Percentiles rank a stretch among this genome's conserved stretches.
These are phyloP conservation scores for Paraphysoderma sedebokerense DNA, from an alignment of 371 early-diverging fungal genomes.

Conservation along the genomic window DNA sequence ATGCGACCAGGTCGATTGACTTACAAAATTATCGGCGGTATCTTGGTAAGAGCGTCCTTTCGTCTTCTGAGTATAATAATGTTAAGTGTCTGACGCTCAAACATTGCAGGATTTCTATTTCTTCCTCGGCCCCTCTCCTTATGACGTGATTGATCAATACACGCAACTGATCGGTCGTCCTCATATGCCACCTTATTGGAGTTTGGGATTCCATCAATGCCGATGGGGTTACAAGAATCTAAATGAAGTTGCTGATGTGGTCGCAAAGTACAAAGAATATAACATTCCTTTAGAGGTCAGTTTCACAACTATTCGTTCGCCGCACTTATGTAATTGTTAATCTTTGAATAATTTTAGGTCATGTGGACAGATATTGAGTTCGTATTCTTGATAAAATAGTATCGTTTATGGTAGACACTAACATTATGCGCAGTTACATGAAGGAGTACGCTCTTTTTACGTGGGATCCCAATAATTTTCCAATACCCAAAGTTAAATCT, in stretches of 20 bases:
- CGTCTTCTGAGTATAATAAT: too few species aligned
- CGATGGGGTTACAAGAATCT: conserved; percentile 49
- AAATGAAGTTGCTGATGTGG: conserved; percentile 30
- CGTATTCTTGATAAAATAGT: too few species aligned
- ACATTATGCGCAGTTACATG: conserved; percentile 31
- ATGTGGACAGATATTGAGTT: conserved; percentile 56
- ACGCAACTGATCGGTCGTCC: conserved; percentile 49
- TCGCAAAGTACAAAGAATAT: conserved; percentile 24
- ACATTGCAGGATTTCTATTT: conserved; percentile 34
- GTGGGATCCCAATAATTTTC: conserved; percentile 23
- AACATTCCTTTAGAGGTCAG: conserved; percentile 48
- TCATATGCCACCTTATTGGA: conserved; percentile 33
- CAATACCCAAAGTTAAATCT: conserved; percentile 11
- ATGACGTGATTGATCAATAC: conserved; percentile 40
- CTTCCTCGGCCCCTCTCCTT: conserved; percentile 41
- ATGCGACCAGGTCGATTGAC: conserved; percentile 28
- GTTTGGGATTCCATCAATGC: conserved; percentile 52
- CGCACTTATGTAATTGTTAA: too few species aligned
- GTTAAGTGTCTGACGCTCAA: too few species aligned
- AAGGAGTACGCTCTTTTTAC: conserved; percentile 33
- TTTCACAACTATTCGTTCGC: too few species aligned
- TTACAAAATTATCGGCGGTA: conserved; percentile 13
- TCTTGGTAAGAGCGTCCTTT: too few species aligned
- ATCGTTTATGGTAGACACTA: too few species aligned
- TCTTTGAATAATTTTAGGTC: too few species aligned